Percentiles rank a stretch among this genome's conserved stretches.
These are phyloP conservation scores for Rhodotorula toruloides DNA, from an alignment of 768 basidiomycete species.

Conservation along the genomic window DNA sequence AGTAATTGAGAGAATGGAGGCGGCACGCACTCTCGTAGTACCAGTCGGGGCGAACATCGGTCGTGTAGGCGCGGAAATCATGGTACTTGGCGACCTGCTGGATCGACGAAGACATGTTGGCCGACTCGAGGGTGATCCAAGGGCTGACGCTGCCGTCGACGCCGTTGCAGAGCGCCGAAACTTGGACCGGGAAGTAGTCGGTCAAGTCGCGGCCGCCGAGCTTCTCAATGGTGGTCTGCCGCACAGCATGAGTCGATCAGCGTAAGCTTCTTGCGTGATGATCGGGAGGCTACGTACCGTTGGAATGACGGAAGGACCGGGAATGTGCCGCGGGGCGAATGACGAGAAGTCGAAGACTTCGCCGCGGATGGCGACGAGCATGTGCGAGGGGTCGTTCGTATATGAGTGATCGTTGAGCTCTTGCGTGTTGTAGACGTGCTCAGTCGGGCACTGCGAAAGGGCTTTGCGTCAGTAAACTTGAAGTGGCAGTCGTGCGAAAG, in stretches of 20 bases:
- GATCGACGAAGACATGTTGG: constrained; percentile 56
- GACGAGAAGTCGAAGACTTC: constrained; percentile 85
- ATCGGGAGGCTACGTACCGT: constrained; percentile 2
- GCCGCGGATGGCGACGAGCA: constrained; percentile 77
- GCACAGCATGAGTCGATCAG: no score
- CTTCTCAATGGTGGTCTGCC: constrained; percentile 31
- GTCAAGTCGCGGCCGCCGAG: constrained; percentile 71
- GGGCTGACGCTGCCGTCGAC: constrained; percentile 72
- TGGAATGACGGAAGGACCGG: constrained; percentile 30
- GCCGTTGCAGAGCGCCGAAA: constrained; percentile 88
- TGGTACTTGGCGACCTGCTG: constrained; percentile 78
- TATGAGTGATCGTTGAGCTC: constrained; percentile 73
- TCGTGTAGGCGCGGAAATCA: constrained; percentile 84
- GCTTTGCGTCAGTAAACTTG: not conserved
- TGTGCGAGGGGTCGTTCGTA: constrained; percentile 60
- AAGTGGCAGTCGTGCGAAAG: not conserved
- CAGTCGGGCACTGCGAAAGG: constrained; percentile 63
- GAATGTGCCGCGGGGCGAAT: constrained; percentile 51
- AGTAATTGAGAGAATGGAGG: not conserved
- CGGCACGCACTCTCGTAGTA: constrained; percentile 63
- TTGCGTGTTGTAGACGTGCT: constrained; percentile 75
- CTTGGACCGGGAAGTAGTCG: constrained; percentile 89
- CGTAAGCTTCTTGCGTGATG: not conserved
- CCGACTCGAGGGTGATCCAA: constrained; percentile 69
- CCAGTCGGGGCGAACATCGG: constrained; percentile 94